Percentiles rank a stretch among this genome's conserved stretches.
These are phyloP conservation scores for Sarcodon aspratus DNA, from an alignment of 768 basidiomycete species.

Conservation along the genomic window DNA sequence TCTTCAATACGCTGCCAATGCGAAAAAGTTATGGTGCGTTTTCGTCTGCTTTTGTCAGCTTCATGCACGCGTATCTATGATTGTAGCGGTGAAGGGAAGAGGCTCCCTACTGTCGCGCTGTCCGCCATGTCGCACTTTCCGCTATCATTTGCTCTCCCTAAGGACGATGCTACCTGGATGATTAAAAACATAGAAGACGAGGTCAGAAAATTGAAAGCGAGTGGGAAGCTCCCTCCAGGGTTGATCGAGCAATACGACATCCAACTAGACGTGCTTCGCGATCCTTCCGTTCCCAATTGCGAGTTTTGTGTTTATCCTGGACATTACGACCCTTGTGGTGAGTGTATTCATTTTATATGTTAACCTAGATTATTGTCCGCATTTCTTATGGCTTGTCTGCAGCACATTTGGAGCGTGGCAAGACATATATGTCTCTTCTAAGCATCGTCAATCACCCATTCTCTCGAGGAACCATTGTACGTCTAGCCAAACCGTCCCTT, in stretches of 20 bases:
- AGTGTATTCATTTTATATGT: neutral
- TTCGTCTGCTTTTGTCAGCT: too few relatives aligned
- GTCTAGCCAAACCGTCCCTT: neutral
- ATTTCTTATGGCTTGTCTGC: neutral
- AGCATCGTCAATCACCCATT: slow-evolving; percentile 16
- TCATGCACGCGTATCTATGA: too few relatives aligned
- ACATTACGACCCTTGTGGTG: neutral
- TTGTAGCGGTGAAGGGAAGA: too few relatives aligned
- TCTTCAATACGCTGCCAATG: too few relatives aligned
- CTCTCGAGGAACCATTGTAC: slow-evolving; percentile 19
- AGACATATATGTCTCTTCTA: slow-evolving; percentile 15
- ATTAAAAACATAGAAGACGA: too few relatives aligned
- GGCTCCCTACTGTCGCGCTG: too few relatives aligned
- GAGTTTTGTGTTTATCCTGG: slow-evolving; percentile 13
- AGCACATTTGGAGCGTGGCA: slow-evolving; percentile 9
- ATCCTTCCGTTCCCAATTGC: slow-evolving; percentile 7
- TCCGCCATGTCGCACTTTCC: too few relatives aligned
- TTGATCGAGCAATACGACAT: slow-evolving; percentile 14
- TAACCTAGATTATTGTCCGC: too few relatives aligned
- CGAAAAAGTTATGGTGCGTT: too few relatives aligned
- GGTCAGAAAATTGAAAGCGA: too few relatives aligned
- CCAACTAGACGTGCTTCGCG: slow-evolving; percentile 10
- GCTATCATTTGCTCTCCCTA: too few relatives aligned
- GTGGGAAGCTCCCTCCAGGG: slow-evolving; percentile 3
- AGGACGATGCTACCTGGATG: too few relatives aligned